These are phyloP conservation scores for Yamadazyma trypodendri DNA, from an alignment of 1,139 yeast genomes.

Conservation along the genomic window DNA sequence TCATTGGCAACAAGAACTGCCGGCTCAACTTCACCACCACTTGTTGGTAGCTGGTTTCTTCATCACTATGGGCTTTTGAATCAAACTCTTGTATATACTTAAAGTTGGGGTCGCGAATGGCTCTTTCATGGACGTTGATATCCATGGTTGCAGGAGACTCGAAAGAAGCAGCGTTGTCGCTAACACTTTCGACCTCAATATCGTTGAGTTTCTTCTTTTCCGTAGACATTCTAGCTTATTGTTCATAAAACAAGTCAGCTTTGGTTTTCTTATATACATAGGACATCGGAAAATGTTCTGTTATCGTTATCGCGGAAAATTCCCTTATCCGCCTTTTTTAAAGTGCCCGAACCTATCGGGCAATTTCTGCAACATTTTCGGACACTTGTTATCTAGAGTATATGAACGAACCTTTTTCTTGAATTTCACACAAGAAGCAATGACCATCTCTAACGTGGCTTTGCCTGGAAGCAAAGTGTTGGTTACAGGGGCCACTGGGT, in stretches of 20 bases:
- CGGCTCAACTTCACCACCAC: slow-evolving; percentile 20
- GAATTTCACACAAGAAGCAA: slow-evolving; percentile 2
- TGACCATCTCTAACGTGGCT: slow-evolving; percentile 11
- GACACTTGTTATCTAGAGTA: not conserved
- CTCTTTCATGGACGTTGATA: slow-evolving; percentile 4
- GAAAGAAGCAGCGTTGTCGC: slow-evolving; percentile 9
- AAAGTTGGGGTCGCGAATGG: slow-evolving; percentile 15
- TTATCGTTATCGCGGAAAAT: too few species aligned
- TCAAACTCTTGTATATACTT: slow-evolving; percentile 16
- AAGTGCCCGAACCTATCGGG: slow-evolving; percentile 1
- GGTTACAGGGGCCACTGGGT: slow-evolving; percentile 40
- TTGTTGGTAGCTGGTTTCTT: slow-evolving; percentile 13
- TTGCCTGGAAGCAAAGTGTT: slow-evolving; percentile 17
- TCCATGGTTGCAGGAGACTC: slow-evolving; percentile 7
- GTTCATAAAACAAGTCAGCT: too few species aligned
- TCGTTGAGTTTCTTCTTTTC: slow-evolving; percentile 15
- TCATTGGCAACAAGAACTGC: slow-evolving; percentile 48
- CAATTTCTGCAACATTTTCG: not conserved
- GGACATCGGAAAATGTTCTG: too few species aligned
- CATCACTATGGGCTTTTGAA: slow-evolving; percentile 13
- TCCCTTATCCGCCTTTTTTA: too few species aligned
- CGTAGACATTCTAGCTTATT: not conserved
- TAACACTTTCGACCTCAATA: slow-evolving; percentile 12
- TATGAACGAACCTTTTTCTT: not conserved
- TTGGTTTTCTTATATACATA: too few species aligned